These are phyloP conservation scores for Magnaporthiopsis incrustans DNA, from an alignment of 2,329 filamentous ascomycete species.

Conservation along the genomic window DNA sequence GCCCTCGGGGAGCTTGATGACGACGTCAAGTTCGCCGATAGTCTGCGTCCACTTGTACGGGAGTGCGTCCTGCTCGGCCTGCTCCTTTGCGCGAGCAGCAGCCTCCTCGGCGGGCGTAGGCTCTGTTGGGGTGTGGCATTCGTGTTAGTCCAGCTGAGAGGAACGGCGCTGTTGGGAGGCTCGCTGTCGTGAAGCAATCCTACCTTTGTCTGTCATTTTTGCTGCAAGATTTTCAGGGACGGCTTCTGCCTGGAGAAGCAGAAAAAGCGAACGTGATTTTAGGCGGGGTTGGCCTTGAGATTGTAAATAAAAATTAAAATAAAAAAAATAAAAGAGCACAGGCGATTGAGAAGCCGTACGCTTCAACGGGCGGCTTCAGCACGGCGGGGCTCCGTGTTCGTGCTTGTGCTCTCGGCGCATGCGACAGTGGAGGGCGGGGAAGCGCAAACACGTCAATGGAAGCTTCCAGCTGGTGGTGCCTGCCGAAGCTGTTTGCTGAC, in stretches of 20 bases:
- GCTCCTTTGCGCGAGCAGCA: conserved; percentile 61
- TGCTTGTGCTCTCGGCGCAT: not conserved
- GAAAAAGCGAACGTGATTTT: not conserved
- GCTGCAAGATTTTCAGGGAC: not conserved
- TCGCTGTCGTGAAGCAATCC: not conserved
- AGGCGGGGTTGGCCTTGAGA: not conserved
- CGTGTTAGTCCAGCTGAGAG: not conserved
- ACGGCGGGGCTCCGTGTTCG: not conserved
- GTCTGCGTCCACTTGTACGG: conserved; percentile 98
- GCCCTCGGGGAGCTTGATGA: conserved; percentile 55
- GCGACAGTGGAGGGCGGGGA: not conserved
- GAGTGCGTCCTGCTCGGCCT: conserved; percentile 78
- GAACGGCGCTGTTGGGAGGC: not conserved
- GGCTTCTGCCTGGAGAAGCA: too few relatives aligned
- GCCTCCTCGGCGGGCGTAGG: conserved; percentile 47
- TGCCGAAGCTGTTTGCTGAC: not conserved
- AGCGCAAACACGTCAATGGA: not conserved
- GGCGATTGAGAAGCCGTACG: conserved; percentile 2
- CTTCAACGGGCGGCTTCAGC: not conserved
- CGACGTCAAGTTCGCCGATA: conserved; percentile 79
- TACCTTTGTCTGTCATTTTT: conserved; percentile 9
- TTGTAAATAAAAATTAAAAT: too few relatives aligned
- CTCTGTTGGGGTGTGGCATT: conserved; percentile 28
- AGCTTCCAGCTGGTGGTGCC: not conserved
- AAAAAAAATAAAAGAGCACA: not conserved